Conservation (phyloP, 176 grass and related monocot genomes). For the Typha latifolia region DNA sequence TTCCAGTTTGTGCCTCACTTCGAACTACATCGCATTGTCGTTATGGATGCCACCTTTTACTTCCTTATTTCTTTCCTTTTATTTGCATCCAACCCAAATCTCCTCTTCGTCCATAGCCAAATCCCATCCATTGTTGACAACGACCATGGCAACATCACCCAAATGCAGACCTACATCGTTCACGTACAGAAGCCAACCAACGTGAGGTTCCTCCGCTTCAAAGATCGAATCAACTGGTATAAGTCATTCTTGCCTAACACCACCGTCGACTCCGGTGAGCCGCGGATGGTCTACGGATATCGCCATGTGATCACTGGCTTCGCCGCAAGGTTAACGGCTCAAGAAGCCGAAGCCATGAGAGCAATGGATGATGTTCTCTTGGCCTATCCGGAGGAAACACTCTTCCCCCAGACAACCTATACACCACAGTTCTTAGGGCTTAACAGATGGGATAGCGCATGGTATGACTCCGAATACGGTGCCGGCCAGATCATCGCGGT, state of each 20-base stretch:
- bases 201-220: background rate
- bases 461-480: conserved; percentile 37
- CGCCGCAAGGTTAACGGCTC: conserved; percentile 37
- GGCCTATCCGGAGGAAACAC: conserved; percentile 21
- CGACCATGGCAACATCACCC: background rate
- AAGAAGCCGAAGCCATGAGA: conserved; percentile 32
- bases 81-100: background rate
- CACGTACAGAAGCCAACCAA: background rate
- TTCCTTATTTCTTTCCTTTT: background rate
- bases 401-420: conserved; percentile 25
- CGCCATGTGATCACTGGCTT: conserved; percentile 67
- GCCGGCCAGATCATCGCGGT: conserved; percentile 61
- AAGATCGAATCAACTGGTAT: background rate
- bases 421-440: conserved; percentile 63
- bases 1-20: too few relatives aligned
- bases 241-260: background rate
- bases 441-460: conserved; percentile 1
- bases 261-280: conserved; percentile 1
- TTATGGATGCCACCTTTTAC: background rate
- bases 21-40: too few relatives aligned
- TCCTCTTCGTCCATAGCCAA: background rate
- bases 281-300: conserved; percentile 66
- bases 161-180: background rate
- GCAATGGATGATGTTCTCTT: conserved; percentile 37
- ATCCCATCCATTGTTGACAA: background rate